Percentiles rank a stretch among this genome's conserved stretches.
phyloP scores from a whole-genome alignment of 371 early-diverging fungal genomes.

The Nematocida displodere region DNA sequence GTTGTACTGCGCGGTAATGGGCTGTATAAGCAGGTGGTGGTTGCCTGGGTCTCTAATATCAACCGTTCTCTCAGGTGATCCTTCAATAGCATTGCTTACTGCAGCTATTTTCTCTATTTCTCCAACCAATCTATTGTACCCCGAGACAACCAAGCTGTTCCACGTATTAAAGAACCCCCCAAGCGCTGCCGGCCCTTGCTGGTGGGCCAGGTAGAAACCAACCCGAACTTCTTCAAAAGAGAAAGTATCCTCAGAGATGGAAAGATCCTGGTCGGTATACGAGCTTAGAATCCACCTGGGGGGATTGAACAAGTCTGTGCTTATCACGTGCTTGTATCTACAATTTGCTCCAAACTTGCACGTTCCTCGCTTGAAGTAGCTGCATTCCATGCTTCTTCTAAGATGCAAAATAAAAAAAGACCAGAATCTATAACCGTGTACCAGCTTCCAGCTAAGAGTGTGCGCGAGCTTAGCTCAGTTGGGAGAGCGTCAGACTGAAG shows the following conservation, averaged over 20 bases:
- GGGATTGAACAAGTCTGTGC: constrained; percentile 51
- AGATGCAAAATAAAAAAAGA: not conserved
- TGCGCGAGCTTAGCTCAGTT: constrained; percentile 72
- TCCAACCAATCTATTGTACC: not conserved
- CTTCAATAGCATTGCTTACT: not conserved
- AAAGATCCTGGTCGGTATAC: constrained; percentile 10
- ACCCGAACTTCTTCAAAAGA: not conserved
- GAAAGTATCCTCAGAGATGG: not conserved
- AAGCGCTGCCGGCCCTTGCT: constrained; percentile 41
- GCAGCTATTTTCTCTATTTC: not conserved
- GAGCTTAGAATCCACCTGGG: constrained; percentile 53
- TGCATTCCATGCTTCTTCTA: constrained; percentile 30
- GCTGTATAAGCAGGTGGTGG: not conserved
- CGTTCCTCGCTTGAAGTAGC: constrained; percentile 47
- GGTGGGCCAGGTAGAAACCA: constrained; percentile 13
- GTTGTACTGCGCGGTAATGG: not conserved
- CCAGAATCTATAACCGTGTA: not conserved
- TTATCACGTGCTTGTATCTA: constrained; percentile 40
- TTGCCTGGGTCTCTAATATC: not conserved
- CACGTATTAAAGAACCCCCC: constrained; percentile 24
- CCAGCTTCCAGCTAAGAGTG: not conserved
- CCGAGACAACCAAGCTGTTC: not conserved
- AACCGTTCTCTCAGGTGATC: not conserved
- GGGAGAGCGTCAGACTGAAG: constrained; percentile 71
- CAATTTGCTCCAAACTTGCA: constrained; percentile 55